Conservation (phyloP, 352 stramenopile genomes). For the Thalassiosira livingstoniorum region DNA sequence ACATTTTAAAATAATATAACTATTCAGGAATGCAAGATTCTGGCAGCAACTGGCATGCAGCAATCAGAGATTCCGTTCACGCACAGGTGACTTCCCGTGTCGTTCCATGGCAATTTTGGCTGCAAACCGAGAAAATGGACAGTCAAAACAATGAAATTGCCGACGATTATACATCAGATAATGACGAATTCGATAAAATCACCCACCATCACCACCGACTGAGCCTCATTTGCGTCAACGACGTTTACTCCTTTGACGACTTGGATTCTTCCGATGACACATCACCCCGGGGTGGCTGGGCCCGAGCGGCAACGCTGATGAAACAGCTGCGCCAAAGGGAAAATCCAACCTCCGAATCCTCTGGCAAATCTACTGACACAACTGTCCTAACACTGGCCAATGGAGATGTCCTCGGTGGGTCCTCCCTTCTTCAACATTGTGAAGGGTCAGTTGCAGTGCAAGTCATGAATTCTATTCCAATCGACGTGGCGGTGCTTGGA, state of each 20-base stretch:
- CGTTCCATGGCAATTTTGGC: no score
- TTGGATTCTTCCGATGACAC: constrained; percentile 12
- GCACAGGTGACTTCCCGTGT: no score
- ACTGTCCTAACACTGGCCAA: constrained; percentile 50
- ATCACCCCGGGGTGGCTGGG: constrained; percentile 49
- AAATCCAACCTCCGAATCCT: neutral
- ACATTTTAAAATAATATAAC: no score
- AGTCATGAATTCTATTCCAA: constrained; percentile 62
- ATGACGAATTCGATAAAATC: neutral
- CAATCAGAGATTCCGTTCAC: no score
- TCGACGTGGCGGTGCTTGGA: constrained; percentile 57
- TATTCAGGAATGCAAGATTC: no score
- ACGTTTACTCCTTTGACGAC: constrained; percentile 68
- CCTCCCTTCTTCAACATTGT: constrained; percentile 45
- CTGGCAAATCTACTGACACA: neutral
- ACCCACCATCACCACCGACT: constrained; percentile 33
- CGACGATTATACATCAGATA: no score
- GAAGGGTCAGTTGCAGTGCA: constrained; percentile 53
- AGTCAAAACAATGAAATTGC: neutral
- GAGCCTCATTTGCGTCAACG: constrained; percentile 64
- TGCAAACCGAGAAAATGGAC: neutral
- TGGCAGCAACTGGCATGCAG: no score
- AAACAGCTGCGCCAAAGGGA: constrained; percentile 20
- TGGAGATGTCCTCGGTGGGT: constrained; percentile 67
- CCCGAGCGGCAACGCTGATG: constrained; percentile 56